Evolutionary conservation across 2,329 filamentous ascomycete species (phyloP), one percentile per base, ranked within the genome.

Genomic region (Hymenoscyphus infarciens): DNA sequence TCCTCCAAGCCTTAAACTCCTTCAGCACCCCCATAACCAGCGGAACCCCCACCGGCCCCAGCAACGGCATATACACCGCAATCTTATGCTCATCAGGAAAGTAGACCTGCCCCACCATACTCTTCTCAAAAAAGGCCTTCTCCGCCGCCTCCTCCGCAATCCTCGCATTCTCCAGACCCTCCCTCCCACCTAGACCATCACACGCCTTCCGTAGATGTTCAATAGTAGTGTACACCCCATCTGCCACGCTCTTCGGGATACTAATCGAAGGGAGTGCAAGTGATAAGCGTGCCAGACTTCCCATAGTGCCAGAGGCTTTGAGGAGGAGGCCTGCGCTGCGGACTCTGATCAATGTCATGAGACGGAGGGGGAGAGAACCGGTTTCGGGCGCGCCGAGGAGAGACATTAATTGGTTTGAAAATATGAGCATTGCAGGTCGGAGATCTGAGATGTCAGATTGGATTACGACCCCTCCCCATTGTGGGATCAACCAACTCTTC

Each of bases 71-170:
- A 74, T 99, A 99, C 0, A 99, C 95, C 0, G 95, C 95, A 27
- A 99, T 86, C 77, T 98, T 99, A 76, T 99, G 95, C 78, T 99
- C 95, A 73, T 99, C 95, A 0, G 95, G 95, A 75, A 99, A 99
- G 76, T 98, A 99, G 1, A 98, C 88, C 78, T 98, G 95, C 0
- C 93, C 95, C 13, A 99, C 95, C 95, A 99, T 99, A 73, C 91
- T 96, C 77, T 96, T 96, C 77, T 99, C 95, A 70, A 99, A 99
- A 77, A 99, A 99, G 0, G 94, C 94, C 64, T 89, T 87, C 75
- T 99, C 95, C 0, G 92, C 94, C 73, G 96, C 92, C 2, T 86
- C 84, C 76, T 97, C 93, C 5, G 95, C 95, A 56, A 92, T 86
- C 10, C 91, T 85, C 0, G 94, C 94, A 74, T 94, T 87, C 66